Evolutionary conservation across 2,329 filamentous ascomycete genomes (phyloP).

Genomic region (Hymenoscyphus albidus): DNA sequence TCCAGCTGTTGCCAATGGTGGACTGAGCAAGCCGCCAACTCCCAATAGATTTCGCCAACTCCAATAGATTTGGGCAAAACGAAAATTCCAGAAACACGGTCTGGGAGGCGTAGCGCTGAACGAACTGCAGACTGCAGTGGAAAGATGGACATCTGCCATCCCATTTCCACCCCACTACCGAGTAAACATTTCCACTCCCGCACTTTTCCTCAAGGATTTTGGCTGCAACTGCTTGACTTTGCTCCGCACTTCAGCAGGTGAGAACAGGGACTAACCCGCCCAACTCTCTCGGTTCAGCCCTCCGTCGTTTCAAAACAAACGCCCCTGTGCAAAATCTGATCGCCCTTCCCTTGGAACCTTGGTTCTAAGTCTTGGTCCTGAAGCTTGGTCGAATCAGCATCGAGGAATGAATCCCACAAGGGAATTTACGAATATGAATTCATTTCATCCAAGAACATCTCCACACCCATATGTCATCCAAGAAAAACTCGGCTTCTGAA

Average conservation of each 20-base stretch:
- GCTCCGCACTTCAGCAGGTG: not conserved
- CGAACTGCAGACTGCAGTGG: not conserved
- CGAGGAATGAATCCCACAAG: not conserved
- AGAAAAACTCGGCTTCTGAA: too few species aligned
- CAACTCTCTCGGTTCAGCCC: not conserved
- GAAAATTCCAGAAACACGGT: not conserved
- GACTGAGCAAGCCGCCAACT: not conserved
- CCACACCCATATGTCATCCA: not conserved
- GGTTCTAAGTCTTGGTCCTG: not conserved
- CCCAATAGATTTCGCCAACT: not conserved
- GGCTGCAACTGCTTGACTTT: not conserved
- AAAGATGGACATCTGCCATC: not conserved
- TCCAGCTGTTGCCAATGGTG: not conserved
- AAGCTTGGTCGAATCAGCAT: not conserved
- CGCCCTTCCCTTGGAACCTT: not conserved
- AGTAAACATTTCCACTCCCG: too few species aligned
- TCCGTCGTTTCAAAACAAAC: conserved; percentile 1
- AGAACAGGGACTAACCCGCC: not conserved
- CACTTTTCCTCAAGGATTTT: too few species aligned
- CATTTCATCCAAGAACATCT: not conserved
- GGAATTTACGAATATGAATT: not conserved
- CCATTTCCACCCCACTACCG: not conserved
- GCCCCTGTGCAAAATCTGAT: not conserved
- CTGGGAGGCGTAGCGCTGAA: not conserved
- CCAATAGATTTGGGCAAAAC: too few species aligned